phyloP scores from a whole-genome alignment of 495 filamentous ascomycete genomes.

The Penicillium simplicissimum region DNA sequence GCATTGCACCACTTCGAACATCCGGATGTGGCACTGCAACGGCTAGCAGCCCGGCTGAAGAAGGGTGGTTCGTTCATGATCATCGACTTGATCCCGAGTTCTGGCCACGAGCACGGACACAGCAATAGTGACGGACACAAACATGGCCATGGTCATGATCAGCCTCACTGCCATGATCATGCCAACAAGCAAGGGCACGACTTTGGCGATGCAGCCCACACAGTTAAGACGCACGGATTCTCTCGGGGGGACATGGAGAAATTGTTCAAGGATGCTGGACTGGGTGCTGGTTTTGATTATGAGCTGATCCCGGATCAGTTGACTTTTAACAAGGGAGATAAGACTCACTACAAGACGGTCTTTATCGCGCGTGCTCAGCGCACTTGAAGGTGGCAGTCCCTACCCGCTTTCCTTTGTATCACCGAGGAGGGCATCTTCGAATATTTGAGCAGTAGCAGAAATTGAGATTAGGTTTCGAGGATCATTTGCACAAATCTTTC shows the following conservation, averaged over 20 bases:
- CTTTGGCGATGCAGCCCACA: conserved; percentile 3
- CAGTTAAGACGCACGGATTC: conserved; percentile 59
- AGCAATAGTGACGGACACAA: conserved; percentile 24
- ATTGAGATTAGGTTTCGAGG: too few relatives aligned
- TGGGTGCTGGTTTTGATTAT: conserved; percentile 45
- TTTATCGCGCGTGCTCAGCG: conserved; percentile 41
- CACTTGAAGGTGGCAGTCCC: conserved; percentile 6
- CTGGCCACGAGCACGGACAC: conserved; percentile 21
- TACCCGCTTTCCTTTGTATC: not conserved
- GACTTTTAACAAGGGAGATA: conserved; percentile 29
- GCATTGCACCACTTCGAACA: conserved; percentile 75
- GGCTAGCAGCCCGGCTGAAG: conserved; percentile 59
- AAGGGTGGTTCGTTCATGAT: conserved; percentile 65
- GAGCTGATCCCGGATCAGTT: conserved; percentile 35
- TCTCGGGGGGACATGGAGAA: conserved; percentile 49
- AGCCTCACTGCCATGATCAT: conserved; percentile 20
- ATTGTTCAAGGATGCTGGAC: conserved; percentile 54
- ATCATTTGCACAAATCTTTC: too few relatives aligned
- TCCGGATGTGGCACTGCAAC: conserved; percentile 53
- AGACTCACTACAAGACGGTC: conserved; percentile 29
- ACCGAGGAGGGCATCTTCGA: not conserved
- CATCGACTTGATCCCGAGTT: conserved; percentile 58
- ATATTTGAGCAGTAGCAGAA: not conserved
- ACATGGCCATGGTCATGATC: conserved; percentile 16
- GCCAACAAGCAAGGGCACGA: conserved; percentile 6